Conservation (phyloP, 2,329 filamentous ascomycete genomes). For the Hymenotorrendiella dingleyae region DNA sequence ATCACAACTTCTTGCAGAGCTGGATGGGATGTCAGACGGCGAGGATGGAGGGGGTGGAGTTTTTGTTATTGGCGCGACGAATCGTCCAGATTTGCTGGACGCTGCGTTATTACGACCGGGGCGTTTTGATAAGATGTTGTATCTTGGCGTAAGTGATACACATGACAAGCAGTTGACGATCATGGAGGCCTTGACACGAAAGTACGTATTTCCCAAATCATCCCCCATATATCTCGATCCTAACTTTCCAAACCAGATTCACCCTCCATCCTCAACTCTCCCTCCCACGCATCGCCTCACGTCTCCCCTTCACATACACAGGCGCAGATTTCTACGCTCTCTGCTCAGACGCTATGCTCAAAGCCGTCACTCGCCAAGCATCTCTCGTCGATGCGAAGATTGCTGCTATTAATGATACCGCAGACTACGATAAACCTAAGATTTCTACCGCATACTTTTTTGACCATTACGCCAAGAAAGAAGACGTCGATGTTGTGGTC, state of each 20-base stretch:
- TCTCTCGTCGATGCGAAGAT: conserved; percentile 80
- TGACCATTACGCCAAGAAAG: conserved; percentile 77
- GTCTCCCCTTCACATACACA: conserved; percentile 90
- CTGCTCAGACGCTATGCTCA: conserved; percentile 97
- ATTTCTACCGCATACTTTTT: conserved; percentile 91
- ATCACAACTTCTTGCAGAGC: conserved; percentile 85
- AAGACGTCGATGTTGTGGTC: conserved; percentile 83
- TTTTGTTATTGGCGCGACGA: conserved; percentile 95
- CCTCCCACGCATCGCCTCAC: conserved; percentile 65
- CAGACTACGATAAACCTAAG: conserved; percentile 26
- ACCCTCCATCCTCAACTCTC: conserved; percentile 75
- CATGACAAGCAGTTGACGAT: conserved; percentile 96
- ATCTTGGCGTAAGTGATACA: conserved; percentile 91
- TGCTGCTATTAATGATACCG: conserved; percentile 53
- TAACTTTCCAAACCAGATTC: too few species aligned
- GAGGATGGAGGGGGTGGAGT: conserved; percentile 77
- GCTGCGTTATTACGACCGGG: conserved; percentile 84
- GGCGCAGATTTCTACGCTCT: conserved; percentile 96
- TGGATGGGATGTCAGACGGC: conserved; percentile 96
- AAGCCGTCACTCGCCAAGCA: conserved; percentile 90
- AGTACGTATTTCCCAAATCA: conserved; percentile 54
- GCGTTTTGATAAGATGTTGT: conserved; percentile 97
- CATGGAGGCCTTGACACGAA: conserved; percentile 86
- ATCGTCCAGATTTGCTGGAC: conserved; percentile 87
- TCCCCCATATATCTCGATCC: too few species aligned